phyloP scores from a whole-genome alignment of 768 basidiomycete species.

The Flagelloscypha sp. region DNA sequence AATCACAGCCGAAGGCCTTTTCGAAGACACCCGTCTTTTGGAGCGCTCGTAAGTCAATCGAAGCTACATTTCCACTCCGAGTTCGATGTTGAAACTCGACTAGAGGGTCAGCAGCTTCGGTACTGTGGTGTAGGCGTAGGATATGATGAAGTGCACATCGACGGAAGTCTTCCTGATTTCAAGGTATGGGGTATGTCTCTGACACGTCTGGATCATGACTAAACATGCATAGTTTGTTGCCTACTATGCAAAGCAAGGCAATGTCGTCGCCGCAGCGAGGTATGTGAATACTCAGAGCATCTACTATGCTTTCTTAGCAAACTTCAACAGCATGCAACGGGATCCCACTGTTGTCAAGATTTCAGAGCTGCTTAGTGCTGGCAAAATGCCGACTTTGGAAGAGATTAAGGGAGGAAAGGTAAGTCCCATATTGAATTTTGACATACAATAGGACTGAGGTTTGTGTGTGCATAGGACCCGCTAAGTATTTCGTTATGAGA shows the following conservation, averaged over 20 bases:
- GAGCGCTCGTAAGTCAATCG: constrained; percentile 64
- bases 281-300: constrained; percentile 16
- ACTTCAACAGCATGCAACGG: constrained; percentile 54
- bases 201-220: neutral
- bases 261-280: constrained; percentile 62
- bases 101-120: constrained; percentile 80
- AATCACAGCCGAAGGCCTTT: constrained; percentile 45
- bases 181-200: constrained; percentile 46
- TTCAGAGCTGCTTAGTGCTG: constrained; percentile 69
- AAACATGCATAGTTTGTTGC: constrained; percentile 56
- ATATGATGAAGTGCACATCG: constrained; percentile 72
- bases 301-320: neutral
- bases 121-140: constrained; percentile 70
- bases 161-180: constrained; percentile 65
- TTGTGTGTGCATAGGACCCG: neutral
- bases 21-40: constrained; percentile 81
- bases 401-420: constrained; percentile 75
- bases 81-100: neutral
- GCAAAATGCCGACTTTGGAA: constrained; percentile 69
- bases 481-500: too few species aligned
- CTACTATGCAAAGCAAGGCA: constrained; percentile 62
- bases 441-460: neutral
- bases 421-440: constrained; percentile 4
- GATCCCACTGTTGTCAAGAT: constrained; percentile 76
- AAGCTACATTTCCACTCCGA: constrained; percentile 2